Percentiles rank a stretch among this genome's conserved stretches.
Conservation (phyloP, 2,329 filamentous ascomycete species). For the Colletotrichum lentis region DNA sequence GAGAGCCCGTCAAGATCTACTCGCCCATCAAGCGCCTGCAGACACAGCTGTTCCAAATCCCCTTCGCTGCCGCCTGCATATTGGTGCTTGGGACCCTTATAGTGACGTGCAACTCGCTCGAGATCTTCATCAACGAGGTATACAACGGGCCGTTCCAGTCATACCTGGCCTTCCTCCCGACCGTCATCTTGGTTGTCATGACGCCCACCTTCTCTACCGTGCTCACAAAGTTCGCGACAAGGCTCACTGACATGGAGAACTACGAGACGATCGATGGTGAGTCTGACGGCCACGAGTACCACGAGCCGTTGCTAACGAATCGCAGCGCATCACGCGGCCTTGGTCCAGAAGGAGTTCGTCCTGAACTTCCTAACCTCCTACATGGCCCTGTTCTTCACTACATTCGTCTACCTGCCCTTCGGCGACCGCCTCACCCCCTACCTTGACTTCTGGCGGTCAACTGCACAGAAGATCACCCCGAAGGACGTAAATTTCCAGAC, state of each 20-base stretch:
- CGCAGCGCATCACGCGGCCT: slow-evolving; percentile 77
- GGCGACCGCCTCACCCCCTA: slow-evolving; percentile 84
- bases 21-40: slow-evolving; percentile 77
- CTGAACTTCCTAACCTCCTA: slow-evolving; percentile 98
- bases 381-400: slow-evolving; percentile 87
- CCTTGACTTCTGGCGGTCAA: slow-evolving; percentile 80
- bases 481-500: slow-evolving; percentile 75
- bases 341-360: slow-evolving; percentile 93
- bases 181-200: slow-evolving; percentile 81
- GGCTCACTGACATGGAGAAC: slow-evolving; percentile 85
- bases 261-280: slow-evolving; percentile 82
- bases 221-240: slow-evolving; percentile 78
- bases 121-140: slow-evolving; percentile 94
- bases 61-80: slow-evolving; percentile 80
- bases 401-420: slow-evolving; percentile 94
- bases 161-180: slow-evolving; percentile 87
- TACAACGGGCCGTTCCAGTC: slow-evolving; percentile 89
- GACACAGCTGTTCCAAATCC: slow-evolving; percentile 81
- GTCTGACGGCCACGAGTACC: slow-evolving; percentile 12
- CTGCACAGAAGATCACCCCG: slow-evolving; percentile 77
- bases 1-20: slow-evolving; percentile 79
- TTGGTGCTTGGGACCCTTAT: slow-evolving; percentile 82
- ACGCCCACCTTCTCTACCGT: slow-evolving; percentile 80
- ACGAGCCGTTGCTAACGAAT: slow-evolving; percentile 38
- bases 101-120: slow-evolving; percentile 85